Evolutionary conservation across 495 filamentous ascomycete genomes (phyloP), one percentile per base, ranked within the genome.

Genomic region (Penicillium argentinense): DNA sequence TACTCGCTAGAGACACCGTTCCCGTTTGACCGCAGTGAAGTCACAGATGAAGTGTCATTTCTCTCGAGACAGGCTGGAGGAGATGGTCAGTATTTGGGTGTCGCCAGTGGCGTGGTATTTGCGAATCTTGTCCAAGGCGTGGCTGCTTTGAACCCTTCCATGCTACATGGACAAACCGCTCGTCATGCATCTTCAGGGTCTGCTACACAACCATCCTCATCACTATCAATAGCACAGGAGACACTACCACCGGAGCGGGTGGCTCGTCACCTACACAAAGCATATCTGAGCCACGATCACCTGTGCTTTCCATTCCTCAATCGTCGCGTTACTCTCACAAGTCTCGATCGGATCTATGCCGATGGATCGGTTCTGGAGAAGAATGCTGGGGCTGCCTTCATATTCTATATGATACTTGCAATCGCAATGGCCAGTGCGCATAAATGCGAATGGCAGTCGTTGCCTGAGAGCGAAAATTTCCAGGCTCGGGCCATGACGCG

Each of bases 31-130:
- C 17, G 43, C 16, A 42, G 49, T 18, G 59, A 60, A 33, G 43
- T 63, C 9, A 45, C 48, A 12, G 54, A 63, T 19, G 59, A 63
- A 34, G 53, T 63, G 1, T 60, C 59, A 7, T 63, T 63, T 43
- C 56, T 63, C 3, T 59, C 59, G 5, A 53, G 40, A 11, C 38
- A 39, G n/a, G 59, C 56, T 3, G 59, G 52, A 1, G 59, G 59
- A 4, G 56, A 63, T 22, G 48, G 49, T 13, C 48, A 60, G 24
- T 63, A 57, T 40, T 47, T 63, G 7, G 59, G 59, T 1, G 54
- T 56, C 16, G 38, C 59, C 0, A 54, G 49, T 42, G 59, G 59
- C 9, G 27, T 63, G 5, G 42, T 57, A 18, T 54, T 63, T 42
- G 59, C 59, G n/a, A 33, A 54, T 51, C 28, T 63, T 13, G 49